Conservation (phyloP, 495 filamentous ascomycete species). For the Jackrogersella multiformis region DNA sequence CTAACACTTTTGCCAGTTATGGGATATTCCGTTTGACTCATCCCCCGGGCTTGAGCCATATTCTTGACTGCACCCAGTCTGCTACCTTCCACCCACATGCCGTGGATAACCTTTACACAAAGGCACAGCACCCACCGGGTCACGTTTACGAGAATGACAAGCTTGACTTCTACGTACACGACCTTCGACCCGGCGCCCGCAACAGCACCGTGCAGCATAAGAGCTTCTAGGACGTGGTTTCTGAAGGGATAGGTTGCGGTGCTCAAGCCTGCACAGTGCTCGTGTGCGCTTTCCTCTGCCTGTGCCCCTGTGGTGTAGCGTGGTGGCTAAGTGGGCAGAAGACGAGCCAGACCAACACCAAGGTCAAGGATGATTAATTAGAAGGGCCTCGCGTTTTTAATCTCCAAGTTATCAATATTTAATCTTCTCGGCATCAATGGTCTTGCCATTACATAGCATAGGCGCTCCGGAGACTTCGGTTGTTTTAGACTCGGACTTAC, state of each 20-base stretch:
- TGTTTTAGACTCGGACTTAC: background rate
- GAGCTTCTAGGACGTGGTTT: slow-evolving; percentile 40
- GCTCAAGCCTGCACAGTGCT: slow-evolving; percentile 21
- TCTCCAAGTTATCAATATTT: background rate
- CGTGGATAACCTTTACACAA: slow-evolving; percentile 78
- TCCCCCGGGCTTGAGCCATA: slow-evolving; percentile 83
- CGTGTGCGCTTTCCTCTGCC: slow-evolving; percentile 16
- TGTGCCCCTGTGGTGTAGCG: background rate
- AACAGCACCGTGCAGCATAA: slow-evolving; percentile 37
- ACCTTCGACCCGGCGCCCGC: slow-evolving; percentile 67
- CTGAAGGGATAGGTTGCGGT: slow-evolving; percentile 37
- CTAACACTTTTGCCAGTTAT: slow-evolving; percentile 64
- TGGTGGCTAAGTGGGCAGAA: background rate
- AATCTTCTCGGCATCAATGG: slow-evolving; percentile 11
- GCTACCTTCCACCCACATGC: slow-evolving; percentile 80
- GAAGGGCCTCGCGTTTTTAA: background rate
- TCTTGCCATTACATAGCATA: slow-evolving; percentile 35
- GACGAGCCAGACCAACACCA: background rate
- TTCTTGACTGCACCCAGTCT: slow-evolving; percentile 76
- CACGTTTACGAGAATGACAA: slow-evolving; percentile 85
- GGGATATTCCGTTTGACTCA: slow-evolving; percentile 93
- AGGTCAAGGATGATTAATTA: slow-evolving; percentile 15
- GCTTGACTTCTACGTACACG: slow-evolving; percentile 79
- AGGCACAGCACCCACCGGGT: slow-evolving; percentile 76
- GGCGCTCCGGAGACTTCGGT: slow-evolving; percentile 33